A percentile compares a stretch with the other conserved stretches of the same genome.
Conservation (phyloP, 2,329 filamentous ascomycete species). For the Sporothrix inflata region DNA sequence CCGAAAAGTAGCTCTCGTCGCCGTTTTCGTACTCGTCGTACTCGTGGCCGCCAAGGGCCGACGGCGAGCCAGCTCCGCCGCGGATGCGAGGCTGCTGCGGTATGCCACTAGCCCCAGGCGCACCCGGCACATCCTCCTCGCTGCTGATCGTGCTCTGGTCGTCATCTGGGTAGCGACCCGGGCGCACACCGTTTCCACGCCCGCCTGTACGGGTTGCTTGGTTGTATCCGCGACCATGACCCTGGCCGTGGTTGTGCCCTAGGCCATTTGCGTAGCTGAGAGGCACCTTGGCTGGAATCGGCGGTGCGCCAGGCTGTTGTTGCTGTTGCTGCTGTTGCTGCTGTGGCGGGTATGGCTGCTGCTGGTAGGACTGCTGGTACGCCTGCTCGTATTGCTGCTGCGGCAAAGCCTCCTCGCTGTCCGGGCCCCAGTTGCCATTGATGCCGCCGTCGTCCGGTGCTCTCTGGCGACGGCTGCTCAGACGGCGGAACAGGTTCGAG, state of each 20-base stretch:
- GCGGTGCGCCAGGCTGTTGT: slow-evolving; percentile 10
- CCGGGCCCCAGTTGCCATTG: slow-evolving; percentile 57
- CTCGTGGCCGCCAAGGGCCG: slow-evolving; percentile 36
- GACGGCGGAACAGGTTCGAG: slow-evolving; percentile 39
- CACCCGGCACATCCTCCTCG: slow-evolving; percentile 34
- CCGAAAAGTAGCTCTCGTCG: slow-evolving; percentile 62
- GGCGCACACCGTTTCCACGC: not conserved
- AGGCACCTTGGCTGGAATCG: slow-evolving; percentile 20
- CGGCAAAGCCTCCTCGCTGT: slow-evolving; percentile 45
- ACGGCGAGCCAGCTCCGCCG: slow-evolving; percentile 31
- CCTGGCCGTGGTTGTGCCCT: slow-evolving; percentile 2
- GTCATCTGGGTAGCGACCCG: slow-evolving; percentile 33
- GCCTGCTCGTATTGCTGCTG: slow-evolving; percentile 4
- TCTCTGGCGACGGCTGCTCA: slow-evolving; percentile 48
- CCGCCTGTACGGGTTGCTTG: not conserved
- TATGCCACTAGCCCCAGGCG: not conserved
- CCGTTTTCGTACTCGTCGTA: slow-evolving; percentile 57
- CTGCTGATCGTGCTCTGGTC: slow-evolving; percentile 37
- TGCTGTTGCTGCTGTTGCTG: slow-evolving; percentile 15
- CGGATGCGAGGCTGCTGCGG: slow-evolving; percentile 25
- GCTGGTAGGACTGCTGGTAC: slow-evolving; percentile 8
- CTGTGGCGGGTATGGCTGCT: slow-evolving; percentile 25
- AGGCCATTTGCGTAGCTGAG: not conserved
- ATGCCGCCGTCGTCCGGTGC: slow-evolving; percentile 56
- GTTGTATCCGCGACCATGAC: not conserved